phyloP scores from a whole-genome alignment of 257 asterid species.

The Solanum virginianum region DNA sequence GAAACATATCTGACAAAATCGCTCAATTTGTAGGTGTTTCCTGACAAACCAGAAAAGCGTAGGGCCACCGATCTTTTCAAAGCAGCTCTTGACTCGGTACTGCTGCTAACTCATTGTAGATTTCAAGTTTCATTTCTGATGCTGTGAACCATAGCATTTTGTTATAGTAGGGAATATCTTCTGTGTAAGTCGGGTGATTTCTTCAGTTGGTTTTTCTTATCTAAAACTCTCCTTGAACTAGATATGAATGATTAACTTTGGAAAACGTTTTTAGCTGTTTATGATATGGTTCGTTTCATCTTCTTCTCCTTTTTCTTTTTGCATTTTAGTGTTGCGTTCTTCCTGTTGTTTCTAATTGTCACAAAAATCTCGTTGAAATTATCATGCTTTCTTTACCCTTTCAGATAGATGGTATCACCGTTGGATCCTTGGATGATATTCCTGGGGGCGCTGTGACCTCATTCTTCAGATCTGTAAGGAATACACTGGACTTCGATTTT shows the following conservation, averaged over 20 bases:
- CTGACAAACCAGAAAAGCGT: slow-evolving; percentile 92
- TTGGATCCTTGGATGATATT: slow-evolving; percentile 86
- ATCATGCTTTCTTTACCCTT: not conserved
- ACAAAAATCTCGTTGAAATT: not conserved
- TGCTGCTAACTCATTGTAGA: not conserved
- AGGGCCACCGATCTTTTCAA: slow-evolving; percentile 77
- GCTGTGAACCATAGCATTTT: not conserved
- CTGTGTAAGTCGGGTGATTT: not conserved
- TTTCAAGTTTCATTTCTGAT: not conserved
- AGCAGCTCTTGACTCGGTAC: slow-evolving; percentile 86
- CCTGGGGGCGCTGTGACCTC: slow-evolving; percentile 72
- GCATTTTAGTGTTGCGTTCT: not conserved
- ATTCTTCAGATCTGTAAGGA: slow-evolving; percentile 68
- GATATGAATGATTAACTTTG: not conserved
- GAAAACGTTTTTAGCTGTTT: not conserved
- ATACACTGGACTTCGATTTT: slow-evolving; percentile 86
- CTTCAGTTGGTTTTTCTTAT: not conserved
- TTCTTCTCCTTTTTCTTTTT: not conserved
- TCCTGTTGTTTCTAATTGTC: not conserved
- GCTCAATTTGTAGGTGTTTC: slow-evolving; percentile 54
- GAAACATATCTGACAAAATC: not conserved
- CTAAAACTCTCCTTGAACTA: not conserved
- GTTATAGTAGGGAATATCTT: not conserved
- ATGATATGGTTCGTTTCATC: not conserved
- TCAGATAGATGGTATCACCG: slow-evolving; percentile 67